phyloP scores from a whole-genome alignment of 192 early-diverging fungal genomes.

The Entomortierella lignicola region DNA sequence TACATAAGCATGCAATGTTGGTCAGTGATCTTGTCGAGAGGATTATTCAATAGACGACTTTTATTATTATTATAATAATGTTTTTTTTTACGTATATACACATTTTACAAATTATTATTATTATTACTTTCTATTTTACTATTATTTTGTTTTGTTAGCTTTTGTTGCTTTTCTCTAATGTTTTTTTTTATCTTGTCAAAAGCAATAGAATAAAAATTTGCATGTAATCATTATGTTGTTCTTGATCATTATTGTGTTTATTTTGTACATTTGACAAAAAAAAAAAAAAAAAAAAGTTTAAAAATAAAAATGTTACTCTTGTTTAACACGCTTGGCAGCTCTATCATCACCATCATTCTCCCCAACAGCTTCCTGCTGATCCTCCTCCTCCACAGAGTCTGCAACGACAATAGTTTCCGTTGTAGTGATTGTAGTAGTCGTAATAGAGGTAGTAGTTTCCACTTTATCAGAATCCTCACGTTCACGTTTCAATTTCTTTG shows the following conservation, averaged over 20 bases:
- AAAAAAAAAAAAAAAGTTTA: background rate
- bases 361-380: background rate
- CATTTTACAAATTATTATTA: too few relatives aligned
- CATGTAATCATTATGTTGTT: too few relatives aligned
- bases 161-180: too few relatives aligned
- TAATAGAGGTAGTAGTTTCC: background rate
- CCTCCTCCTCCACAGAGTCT: too few relatives aligned
- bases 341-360: background rate
- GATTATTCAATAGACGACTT: conserved; percentile 60
- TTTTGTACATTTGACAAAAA: too few relatives aligned
- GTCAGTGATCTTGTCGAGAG: conserved; percentile 64
- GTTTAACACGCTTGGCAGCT: background rate
- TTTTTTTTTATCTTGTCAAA: too few relatives aligned
- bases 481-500: conserved; percentile 38
- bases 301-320: background rate
- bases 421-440: background rate
- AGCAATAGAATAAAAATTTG: too few relatives aligned
- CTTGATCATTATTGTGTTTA: too few relatives aligned
- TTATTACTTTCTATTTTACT: too few relatives aligned
- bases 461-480: conserved; percentile 20
- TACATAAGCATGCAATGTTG: conserved; percentile 61
- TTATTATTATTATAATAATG: too few relatives aligned
- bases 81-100: background rate
- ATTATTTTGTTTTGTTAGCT: too few relatives aligned
- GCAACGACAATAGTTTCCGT: too few relatives aligned